Percentiles rank a stretch among this genome's conserved stretches.
These are phyloP conservation scores for Cryphonectria radicalis DNA, from an alignment of 2,329 filamentous ascomycete species.

Conservation along the genomic window DNA sequence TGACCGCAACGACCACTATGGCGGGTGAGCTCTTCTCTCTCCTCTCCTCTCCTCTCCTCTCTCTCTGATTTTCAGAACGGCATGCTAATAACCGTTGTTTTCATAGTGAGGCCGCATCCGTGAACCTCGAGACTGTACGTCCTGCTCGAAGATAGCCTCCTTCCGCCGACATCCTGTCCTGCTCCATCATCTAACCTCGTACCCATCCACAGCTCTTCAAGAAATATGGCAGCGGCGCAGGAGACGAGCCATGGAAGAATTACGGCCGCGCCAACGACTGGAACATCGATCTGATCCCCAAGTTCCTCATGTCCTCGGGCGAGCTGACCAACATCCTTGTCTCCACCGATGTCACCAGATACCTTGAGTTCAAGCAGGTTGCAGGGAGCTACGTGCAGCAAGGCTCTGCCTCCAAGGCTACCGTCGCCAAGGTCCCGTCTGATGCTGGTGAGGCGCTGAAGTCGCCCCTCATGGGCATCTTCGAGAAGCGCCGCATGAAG, in stretches of 20 bases:
- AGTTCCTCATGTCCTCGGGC: conserved; percentile 97
- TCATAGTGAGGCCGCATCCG: conserved; percentile 84
- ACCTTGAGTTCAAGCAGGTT: conserved; percentile 92
- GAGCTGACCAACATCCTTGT: conserved; percentile 98
- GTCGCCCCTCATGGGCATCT: conserved; percentile 94
- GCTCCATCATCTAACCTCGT: conserved; percentile 14
- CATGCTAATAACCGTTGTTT: conserved; percentile 21
- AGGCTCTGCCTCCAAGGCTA: conserved; percentile 78
- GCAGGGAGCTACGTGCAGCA: conserved; percentile 97
- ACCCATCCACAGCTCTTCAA: conserved; percentile 76
- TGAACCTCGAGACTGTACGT: conserved; percentile 91
- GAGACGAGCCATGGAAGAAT: conserved; percentile 95
- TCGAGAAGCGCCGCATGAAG: conserved; percentile 97
- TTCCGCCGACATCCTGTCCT: conserved; percentile 20
- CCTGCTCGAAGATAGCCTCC: conserved; percentile 24
- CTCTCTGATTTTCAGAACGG: conserved; percentile 9
- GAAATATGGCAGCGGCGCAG: conserved; percentile 81
- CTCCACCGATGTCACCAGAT: conserved; percentile 88
- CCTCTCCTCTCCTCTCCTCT: conserved; percentile 30
- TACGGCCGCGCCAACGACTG: conserved; percentile 97
- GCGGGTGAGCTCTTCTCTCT: conserved; percentile 69
- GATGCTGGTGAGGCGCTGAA: conserved; percentile 88
- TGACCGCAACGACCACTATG: conserved; percentile 97
- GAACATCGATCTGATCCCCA: conserved; percentile 98
- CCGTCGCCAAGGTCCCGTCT: conserved; percentile 94